phyloP scores from a whole-genome alignment of 2,329 filamentous ascomycete species.

The Diaporthe sp. region DNA sequence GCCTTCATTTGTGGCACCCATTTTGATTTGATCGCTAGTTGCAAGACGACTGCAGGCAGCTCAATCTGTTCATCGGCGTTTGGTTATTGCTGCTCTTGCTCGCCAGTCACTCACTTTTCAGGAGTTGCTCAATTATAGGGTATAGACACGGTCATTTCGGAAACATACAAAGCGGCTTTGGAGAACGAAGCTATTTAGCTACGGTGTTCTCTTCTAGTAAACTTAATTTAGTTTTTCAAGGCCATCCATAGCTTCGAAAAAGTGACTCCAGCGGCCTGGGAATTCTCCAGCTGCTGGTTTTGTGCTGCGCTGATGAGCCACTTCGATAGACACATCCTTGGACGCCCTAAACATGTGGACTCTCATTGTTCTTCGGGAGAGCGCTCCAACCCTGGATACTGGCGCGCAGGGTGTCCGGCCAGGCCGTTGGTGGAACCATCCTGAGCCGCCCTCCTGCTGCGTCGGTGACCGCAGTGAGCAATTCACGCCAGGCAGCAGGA shows the following conservation, averaged over 20 bases:
- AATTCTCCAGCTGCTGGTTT: not conserved
- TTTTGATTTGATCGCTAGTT: not conserved
- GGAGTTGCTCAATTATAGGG: not conserved
- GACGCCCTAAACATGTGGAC: not conserved
- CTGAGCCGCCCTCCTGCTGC: not conserved
- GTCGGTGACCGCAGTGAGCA: conserved; percentile 43
- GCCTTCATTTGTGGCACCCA: conserved; percentile 47
- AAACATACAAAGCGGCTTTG: not conserved
- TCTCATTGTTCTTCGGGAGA: not conserved
- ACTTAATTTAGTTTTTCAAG: not conserved
- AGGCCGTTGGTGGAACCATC: conserved; percentile 13
- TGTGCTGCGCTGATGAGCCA: not conserved
- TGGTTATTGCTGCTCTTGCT: not conserved
- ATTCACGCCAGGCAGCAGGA: conserved; percentile 40
- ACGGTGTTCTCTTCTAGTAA: not conserved
- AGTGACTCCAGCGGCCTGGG: not conserved
- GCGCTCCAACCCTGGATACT: conserved; percentile 43
- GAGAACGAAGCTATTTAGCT: not conserved
- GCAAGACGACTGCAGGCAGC: not conserved
- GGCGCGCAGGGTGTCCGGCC: conserved; percentile 37
- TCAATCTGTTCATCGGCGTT: not conserved
- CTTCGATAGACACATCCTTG: too few species aligned
- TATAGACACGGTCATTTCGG: not conserved
- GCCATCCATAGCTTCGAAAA: too few species aligned
- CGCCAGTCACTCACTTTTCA: not conserved